Evolutionary conservation across 1,139 yeast species (phyloP), one percentile per base, ranked within the genome.

Genomic region (Pichia cactophila): DNA sequence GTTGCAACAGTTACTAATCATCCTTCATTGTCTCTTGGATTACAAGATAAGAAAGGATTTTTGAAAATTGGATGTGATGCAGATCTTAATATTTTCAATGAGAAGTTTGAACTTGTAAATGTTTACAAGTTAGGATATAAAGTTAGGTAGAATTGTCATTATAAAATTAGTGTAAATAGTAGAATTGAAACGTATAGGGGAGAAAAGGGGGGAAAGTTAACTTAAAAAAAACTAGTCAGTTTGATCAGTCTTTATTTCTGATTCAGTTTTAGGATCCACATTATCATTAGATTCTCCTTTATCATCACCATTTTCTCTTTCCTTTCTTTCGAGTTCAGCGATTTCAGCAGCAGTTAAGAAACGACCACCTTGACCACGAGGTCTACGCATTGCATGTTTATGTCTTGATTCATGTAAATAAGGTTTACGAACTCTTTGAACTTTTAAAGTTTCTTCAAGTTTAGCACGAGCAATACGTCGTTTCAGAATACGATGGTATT

Each of bases 331-430:
- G 61, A 80, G 76, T 67, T 89, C 94, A 28, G 95, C 96, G 53
- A 92, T 90, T 64, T 94, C 98, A 5, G 96, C 95, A 6, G 97
- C 97, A 1, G 98, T 92, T 56, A 94, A 70, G 61, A 94, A 94
- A 54, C 98, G 73, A 4, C 99, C 99, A 33, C 98, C 98, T 68
- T 92, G 97, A 31, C 99, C 99, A 61, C 99, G 79, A 16, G 98
- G 98, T 66, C 99, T 79, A 64, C 98, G 78, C 98, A 94, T 92
- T 23, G 99, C 99, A 67, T 94, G 99, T 66, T 92, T 92, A 67
- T 94, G 99, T 60, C 99, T 78, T 17, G 97, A 88, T 67, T 94
- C 98, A 65, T 94, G 99, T 49, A 94, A 69, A 65, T 94, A 94
- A 4, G 98, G 98, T 62, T 86, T 85, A 57, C 97, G 78, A 9